These are phyloP conservation scores for Pseudogymnoascus sp. DNA, from an alignment of 2,329 filamentous ascomycete species.

Conservation along the genomic window DNA sequence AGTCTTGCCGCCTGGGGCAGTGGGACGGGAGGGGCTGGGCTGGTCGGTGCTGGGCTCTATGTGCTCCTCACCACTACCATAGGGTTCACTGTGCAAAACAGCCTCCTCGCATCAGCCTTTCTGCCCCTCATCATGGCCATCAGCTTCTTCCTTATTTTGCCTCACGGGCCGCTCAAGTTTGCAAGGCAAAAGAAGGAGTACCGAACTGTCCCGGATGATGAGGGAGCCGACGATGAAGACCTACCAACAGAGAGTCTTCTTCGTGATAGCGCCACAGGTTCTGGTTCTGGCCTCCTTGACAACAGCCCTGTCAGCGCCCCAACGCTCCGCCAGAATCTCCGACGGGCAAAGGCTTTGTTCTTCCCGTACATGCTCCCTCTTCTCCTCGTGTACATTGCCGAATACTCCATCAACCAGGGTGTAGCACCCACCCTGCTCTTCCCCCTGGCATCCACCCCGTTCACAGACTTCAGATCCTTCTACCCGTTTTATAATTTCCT, in stretches of 20 bases:
- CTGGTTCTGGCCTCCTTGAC: conserved; percentile 9
- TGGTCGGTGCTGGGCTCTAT: conserved; percentile 83
- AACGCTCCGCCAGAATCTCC: conserved; percentile 45
- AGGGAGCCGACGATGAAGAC: conserved; percentile 31
- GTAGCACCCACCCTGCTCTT: conserved; percentile 87
- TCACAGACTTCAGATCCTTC: conserved; percentile 74
- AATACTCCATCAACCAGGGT: conserved; percentile 97
- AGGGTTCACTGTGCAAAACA: conserved; percentile 64
- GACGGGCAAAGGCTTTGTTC: conserved; percentile 63
- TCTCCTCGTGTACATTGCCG: conserved; percentile 85
- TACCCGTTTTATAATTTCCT: conserved; percentile 93
- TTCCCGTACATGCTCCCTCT: conserved; percentile 83
- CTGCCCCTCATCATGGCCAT: conserved; percentile 75
- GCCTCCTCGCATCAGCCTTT: conserved; percentile 69
- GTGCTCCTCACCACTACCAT: conserved; percentile 77
- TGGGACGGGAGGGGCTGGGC: conserved; percentile 80
- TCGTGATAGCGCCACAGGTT: conserved; percentile 23
- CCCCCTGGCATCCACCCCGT: conserved; percentile 68
- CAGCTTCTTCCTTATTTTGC: conserved; percentile 79
- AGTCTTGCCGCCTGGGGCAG: conserved; percentile 88
- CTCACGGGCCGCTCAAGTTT: conserved; percentile 55
- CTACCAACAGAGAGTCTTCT: conserved; percentile 10
- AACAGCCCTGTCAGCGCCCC: conserved; percentile 24
- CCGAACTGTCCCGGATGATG: conserved; percentile 41
- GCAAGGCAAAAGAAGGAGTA: conserved; percentile 44